Evolutionary conservation across 148 eudicot genomes (phyloP).

Genomic region (Selenicereus undatus): DNA sequence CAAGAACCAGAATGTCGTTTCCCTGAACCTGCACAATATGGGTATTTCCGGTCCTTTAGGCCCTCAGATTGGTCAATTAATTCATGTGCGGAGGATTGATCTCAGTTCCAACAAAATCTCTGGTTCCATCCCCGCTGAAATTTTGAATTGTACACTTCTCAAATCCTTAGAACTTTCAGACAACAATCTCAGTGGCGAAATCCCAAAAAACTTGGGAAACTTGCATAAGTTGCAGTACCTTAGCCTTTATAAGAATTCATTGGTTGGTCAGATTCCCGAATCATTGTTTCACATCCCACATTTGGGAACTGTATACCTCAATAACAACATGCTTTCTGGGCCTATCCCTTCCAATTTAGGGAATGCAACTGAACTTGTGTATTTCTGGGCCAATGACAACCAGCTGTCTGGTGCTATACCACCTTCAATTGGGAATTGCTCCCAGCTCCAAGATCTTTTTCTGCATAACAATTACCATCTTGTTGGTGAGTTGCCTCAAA

Average conservation of each 20-base stretch:
- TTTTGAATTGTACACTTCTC: constrained; percentile 47
- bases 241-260: constrained; percentile 41
- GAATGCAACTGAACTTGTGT: constrained; percentile 34
- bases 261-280: constrained; percentile 51
- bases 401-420: constrained; percentile 54
- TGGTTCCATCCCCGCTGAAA: constrained; percentile 46
- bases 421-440: constrained; percentile 59
- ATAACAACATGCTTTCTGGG: constrained; percentile 46
- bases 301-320: constrained; percentile 31
- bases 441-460: constrained; percentile 32
- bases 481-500: constrained; percentile 51
- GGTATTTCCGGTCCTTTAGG: constrained; percentile 59
- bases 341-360: constrained; percentile 56
- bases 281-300: constrained; percentile 41
- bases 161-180: constrained; percentile 39
- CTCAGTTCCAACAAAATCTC: constrained; percentile 37
- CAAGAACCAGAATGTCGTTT: constrained; percentile 28
- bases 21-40: constrained; percentile 39
- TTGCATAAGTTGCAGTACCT: constrained; percentile 22
- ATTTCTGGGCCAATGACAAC: constrained; percentile 40
- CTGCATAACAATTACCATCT: constrained; percentile 38
- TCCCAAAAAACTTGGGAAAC: constrained; percentile 25
- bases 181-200: constrained; percentile 43
- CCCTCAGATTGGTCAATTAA: constrained; percentile 48
- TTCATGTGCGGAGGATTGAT: constrained; percentile 36